Percentiles rank a stretch among this genome's conserved stretches.
phyloP scores from a whole-genome alignment of 306 rosid genomes.

The Coriaria nepalensis region DNA sequence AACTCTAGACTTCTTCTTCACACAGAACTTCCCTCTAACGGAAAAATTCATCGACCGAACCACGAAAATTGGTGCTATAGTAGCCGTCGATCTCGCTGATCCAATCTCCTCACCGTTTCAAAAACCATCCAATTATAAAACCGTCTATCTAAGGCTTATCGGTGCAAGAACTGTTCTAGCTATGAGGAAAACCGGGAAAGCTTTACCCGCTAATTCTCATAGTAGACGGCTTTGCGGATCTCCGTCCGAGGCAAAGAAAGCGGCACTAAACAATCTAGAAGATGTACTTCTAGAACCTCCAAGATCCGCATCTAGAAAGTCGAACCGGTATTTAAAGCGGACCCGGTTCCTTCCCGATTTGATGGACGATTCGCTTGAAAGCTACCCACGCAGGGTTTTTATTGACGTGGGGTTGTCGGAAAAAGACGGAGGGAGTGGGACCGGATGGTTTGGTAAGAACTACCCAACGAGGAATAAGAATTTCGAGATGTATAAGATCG shows the following conservation, averaged over 20 bases:
- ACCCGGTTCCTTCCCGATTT: slow-evolving; percentile 53
- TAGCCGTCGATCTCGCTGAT: slow-evolving; percentile 6
- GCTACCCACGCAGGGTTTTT: slow-evolving; percentile 55
- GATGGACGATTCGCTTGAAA: slow-evolving; percentile 59
- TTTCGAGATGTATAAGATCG: slow-evolving; percentile 51
- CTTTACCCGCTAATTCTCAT: no score
- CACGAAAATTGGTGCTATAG: slow-evolving; percentile 30
- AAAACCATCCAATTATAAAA: slow-evolving; percentile 24
- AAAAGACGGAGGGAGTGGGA: slow-evolving; percentile 36
- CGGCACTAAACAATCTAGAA: slow-evolving; percentile 50
- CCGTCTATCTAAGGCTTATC: slow-evolving; percentile 28
- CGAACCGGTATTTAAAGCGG: slow-evolving; percentile 32
- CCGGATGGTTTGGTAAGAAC: slow-evolving; percentile 34
- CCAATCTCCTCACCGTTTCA: slow-evolving; percentile 1
- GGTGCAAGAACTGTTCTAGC: slow-evolving; percentile 21
- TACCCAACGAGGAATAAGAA: slow-evolving; percentile 60
- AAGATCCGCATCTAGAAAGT: slow-evolving; percentile 47
- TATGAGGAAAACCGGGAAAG: slow-evolving; percentile 26
- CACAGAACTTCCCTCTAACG: slow-evolving; percentile 16
- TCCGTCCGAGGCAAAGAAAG: slow-evolving; percentile 34
- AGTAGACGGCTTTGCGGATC: slow-evolving; percentile 23
- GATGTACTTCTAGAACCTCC: slow-evolving; percentile 78
- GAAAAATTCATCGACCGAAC: slow-evolving; percentile 29
- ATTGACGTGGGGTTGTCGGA: slow-evolving; percentile 48
- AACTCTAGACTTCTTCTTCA: slow-evolving; percentile 28